Evolutionary conservation across 176 grass and related monocot genomes (phyloP).

Genomic region (Oryza meyeriana): DNA sequence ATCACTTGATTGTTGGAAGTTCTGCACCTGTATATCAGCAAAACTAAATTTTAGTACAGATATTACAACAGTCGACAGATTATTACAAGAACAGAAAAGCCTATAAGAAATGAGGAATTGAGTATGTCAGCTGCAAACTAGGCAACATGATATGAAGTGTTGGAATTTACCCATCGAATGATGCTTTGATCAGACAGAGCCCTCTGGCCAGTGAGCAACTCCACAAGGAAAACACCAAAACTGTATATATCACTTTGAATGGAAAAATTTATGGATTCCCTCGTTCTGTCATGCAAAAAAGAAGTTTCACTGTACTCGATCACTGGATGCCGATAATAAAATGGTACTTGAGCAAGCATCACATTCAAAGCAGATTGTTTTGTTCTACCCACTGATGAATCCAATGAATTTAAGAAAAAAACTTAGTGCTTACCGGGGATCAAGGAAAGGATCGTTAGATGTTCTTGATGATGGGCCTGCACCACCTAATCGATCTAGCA

Average conservation of each 20-base stretch:
- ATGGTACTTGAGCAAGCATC: background rate
- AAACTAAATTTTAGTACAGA: background rate
- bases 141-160: background rate
- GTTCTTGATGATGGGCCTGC: slow-evolving; percentile 44
- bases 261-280: slow-evolving; percentile 62
- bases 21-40: slow-evolving; percentile 53
- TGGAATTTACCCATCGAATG: slow-evolving; percentile 63
- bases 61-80: background rate
- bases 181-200: slow-evolving; percentile 58
- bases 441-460: slow-evolving; percentile 66
- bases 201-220: slow-evolving; percentile 68
- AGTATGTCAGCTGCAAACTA: background rate
- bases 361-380: background rate
- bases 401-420: slow-evolving; percentile 4
- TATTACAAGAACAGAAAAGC: background rate
- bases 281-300: slow-evolving; percentile 46
- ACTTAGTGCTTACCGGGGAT: slow-evolving; percentile 63
- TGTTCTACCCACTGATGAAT: slow-evolving; percentile 2
- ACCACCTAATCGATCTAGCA: slow-evolving; percentile 69
- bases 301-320: slow-evolving; percentile 4
- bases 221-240: slow-evolving; percentile 92
- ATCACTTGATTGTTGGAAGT: slow-evolving; percentile 55
- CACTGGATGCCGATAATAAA: background rate
- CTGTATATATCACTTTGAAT: slow-evolving; percentile 81
- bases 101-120: background rate